Conservation (phyloP, 352 stramenopile genomes). For the Phytophthora megakarya region DNA sequence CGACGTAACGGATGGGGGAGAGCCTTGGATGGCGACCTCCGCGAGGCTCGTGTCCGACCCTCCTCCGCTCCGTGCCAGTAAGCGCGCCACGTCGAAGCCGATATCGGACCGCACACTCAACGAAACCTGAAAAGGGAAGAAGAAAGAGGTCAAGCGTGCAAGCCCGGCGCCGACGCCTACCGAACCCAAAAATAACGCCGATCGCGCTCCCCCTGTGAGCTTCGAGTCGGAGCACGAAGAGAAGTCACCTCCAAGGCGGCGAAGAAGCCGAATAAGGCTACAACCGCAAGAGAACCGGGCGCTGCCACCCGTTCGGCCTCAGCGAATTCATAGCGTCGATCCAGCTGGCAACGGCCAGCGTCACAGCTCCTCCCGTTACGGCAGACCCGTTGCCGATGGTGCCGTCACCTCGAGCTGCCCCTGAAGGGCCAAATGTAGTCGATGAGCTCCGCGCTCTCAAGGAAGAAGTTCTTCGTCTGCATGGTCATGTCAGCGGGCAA, state of each 20-base stretch:
- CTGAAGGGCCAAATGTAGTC: neutral
- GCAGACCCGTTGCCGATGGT: too few relatives aligned
- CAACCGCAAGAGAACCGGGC: neutral
- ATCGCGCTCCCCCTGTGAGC: neutral
- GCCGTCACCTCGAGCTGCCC: neutral
- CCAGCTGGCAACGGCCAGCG: neutral
- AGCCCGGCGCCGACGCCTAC: too few relatives aligned
- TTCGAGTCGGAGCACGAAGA: neutral
- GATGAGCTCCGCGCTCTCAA: slow-evolving; percentile 2
- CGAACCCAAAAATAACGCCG: neutral
- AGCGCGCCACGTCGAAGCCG: too few relatives aligned
- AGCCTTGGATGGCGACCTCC: slow-evolving; percentile 7
- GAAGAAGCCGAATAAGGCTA: slow-evolving; percentile 8
- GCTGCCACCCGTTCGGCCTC: slow-evolving; percentile 5
- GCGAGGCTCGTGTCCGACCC: too few relatives aligned
- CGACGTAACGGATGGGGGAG: slow-evolving; percentile 11
- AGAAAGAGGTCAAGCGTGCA: neutral
- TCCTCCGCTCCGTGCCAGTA: too few relatives aligned
- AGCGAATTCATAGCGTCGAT: slow-evolving; percentile 10
- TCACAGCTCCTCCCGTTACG: neutral
- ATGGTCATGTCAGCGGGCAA: neutral
- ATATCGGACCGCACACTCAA: too few relatives aligned
- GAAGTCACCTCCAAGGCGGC: neutral
- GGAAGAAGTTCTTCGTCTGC: neutral
- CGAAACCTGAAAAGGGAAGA: slow-evolving; percentile 9